Evolutionary conservation across 441 rosid genomes (phyloP), one percentile per base, ranked within the genome.

Genomic region (Euphorbia schlechtendalii): DNA sequence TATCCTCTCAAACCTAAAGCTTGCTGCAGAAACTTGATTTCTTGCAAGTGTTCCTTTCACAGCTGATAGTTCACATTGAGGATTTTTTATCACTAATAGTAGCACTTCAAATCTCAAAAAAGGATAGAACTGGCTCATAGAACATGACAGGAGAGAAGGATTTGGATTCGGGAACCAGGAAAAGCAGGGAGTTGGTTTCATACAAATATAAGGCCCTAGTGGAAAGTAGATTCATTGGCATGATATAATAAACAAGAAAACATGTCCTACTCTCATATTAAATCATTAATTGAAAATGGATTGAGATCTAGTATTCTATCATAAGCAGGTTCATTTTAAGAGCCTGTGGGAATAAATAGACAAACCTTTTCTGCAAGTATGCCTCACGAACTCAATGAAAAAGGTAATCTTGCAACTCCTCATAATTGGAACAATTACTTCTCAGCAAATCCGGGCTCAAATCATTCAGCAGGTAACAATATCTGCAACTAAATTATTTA

Each of bases 1-100:
- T 94, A 94, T 66, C 99, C 97, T 17, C 99, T 88, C 51, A 94
- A 78, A 34, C 99, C 96, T 1, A 90, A 97, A 12, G 97, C 97
- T 79, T 94, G 99, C 78, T 90, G 99, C 27, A 94, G 96, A 21
- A 87, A 94, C 77, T 94, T 94, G 57, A 94, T 83, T 46, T 96
- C 95, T 73, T 90, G 99, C 76, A 94, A 80, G 69, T 94, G 99
- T 75, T 94, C 99, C 81, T 94, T 94, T 97, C 99, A 94, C 74
- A 94, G 64, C 70, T 97, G 86, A 61, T 94, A 71, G 63, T 62
- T 69, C 27, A 55, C 21, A 2, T n/a, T n/a, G n/a, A n/a, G 7
- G 7, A 32, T 3, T 3, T 40, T 24, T 21, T n/a, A n/a, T n/a
- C n/a, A n/a, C n/a, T n/a, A n/a, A n/a, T n/a, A n/a, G n/a, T n/a